Base-by-base conservation (phyloP, 1,139 yeast genomes). In the Scheffersomyces titani region DNA sequence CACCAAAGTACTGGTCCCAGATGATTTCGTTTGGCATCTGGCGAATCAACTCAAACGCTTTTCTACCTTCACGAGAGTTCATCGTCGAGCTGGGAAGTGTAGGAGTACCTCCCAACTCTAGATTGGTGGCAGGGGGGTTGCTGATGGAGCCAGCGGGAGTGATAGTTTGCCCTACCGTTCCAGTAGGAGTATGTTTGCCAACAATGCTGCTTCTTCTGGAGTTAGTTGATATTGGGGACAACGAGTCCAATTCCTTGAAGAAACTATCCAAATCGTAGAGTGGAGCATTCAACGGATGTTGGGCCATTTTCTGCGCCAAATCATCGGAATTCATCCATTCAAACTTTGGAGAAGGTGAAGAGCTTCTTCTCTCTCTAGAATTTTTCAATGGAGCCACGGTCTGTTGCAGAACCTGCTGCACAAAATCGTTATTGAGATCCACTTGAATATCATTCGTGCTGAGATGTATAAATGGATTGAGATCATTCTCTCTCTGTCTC, bases 1-100 rank as follows among this genome's bases (percentile, higher is more conserved):
- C 69, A 1, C 85, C 80, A 66, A 89, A 88, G 62, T 86, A 88
- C 64, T 89, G 92, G 62, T 87, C 93, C 94, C 94, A 89, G 51
- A 89, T 86, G 45, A 88, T 80, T 51, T 88, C 90, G 24, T 84
- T 79, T 1, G 93, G 90, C 51, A 87, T 82, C 64, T 86, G 89
- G 63, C 81, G 83, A 57, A 89, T 82, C 72, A 89, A 73, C 63
- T 87, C 90, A 65, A 79, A 85, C 18, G 87, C 79, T 58, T 78
- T 76, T 58, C 81, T 82, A 3, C 86, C 87, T 60, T 86, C 89
- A 53, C 72, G 72, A n/a, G 50, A 22, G 22, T 52, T 50, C 48
- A 47, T 52, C 16, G 57, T 50, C 6, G 48, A 48, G 47, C 51
- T 47, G 48, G 51, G 51, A 13, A 54, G 22, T n/a, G 51, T 44